Base-by-base conservation (phyloP, 169 alveolate species). In the Plasmodium malariae region DNA sequence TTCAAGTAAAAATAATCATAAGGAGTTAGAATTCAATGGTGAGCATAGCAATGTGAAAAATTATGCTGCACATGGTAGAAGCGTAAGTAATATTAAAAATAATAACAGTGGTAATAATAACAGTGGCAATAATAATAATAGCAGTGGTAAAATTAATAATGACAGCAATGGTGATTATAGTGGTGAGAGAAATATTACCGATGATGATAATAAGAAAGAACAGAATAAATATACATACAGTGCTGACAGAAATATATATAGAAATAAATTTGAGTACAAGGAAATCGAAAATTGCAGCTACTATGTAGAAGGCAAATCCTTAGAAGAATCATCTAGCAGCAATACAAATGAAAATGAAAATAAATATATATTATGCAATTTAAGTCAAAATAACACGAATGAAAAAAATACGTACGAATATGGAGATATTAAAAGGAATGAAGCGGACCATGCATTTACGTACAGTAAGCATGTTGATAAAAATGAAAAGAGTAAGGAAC, bases 201-300 rank as follows among this genome's bases (percentile, higher is more conserved):
- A 36, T 71, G 19, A 45, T 21, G 45, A 49, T n/a, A 40, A 34
- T n/a, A 43, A 74, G 30, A 45, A 74, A 62, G 72, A 57, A 32
- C 32, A 43, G 57, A 34, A 74, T 36, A 30, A 14, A 19, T 37
- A 17, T 12, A 7, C 21, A 59, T 43, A 40, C 43, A 17, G 34
- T 34, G 9, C 37, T 9, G 60, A 62, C 24, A 62, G 49, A 32
- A 63, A 37, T 76, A 51, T 55, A 34, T 36, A 26, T 40, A 60
- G 6, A 32, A 62, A 60, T 60, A 49, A 62, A n/a, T n/a, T 17
- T 24, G 32, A 60, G 11, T 6, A 4, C 4, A 37, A 19, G 19
- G 32, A 37, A 51, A 65, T 40, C 43, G 80, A 65, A 67, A 60
- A 76, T 43, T n/a, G 5, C 21, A 68, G 21, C 21, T 67, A 45